Conservation (phyloP, 2,329 filamentous ascomycete species). For the Aspergillus flavus region DNA sequence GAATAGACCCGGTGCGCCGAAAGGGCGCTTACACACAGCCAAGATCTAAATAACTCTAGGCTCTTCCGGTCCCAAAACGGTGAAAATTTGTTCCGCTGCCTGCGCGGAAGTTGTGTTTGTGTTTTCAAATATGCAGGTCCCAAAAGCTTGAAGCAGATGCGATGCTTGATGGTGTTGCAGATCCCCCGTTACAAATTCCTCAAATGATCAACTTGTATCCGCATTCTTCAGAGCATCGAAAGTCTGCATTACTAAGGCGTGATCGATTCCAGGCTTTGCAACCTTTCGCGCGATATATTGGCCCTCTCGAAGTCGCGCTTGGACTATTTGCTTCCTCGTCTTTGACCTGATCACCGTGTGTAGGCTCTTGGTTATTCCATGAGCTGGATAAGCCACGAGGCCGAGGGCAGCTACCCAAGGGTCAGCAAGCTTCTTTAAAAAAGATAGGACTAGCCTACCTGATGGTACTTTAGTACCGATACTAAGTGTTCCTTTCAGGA, state of each 20-base stretch:
- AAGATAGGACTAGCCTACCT: slow-evolving; percentile 20
- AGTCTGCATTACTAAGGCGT: background rate
- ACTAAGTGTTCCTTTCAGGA: slow-evolving; percentile 36
- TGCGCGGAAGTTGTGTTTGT: no score
- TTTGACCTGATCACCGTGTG: slow-evolving; percentile 27
- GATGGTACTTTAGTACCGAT: slow-evolving; percentile 25
- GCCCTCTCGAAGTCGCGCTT: slow-evolving; percentile 26
- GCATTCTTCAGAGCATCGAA: slow-evolving; percentile 12
- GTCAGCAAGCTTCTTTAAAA: background rate
- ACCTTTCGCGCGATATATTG: slow-evolving; percentile 1
- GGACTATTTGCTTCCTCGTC: slow-evolving; percentile 27
- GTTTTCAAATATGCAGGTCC: background rate
- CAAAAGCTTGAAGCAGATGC: background rate
- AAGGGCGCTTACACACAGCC: no score
- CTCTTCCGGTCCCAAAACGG: no score
- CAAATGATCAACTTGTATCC: background rate
- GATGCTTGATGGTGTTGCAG: background rate
- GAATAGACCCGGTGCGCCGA: no score
- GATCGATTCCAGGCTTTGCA: background rate
- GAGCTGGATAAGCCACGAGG: slow-evolving; percentile 35
- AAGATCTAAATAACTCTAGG: no score
- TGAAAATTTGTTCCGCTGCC: no score
- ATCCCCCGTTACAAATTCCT: background rate
- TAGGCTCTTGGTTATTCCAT: slow-evolving; percentile 38
- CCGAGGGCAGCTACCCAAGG: slow-evolving; percentile 26